Conservation (phyloP, 2,329 filamentous ascomycete species). For the Mollisia scopiformis region DNA sequence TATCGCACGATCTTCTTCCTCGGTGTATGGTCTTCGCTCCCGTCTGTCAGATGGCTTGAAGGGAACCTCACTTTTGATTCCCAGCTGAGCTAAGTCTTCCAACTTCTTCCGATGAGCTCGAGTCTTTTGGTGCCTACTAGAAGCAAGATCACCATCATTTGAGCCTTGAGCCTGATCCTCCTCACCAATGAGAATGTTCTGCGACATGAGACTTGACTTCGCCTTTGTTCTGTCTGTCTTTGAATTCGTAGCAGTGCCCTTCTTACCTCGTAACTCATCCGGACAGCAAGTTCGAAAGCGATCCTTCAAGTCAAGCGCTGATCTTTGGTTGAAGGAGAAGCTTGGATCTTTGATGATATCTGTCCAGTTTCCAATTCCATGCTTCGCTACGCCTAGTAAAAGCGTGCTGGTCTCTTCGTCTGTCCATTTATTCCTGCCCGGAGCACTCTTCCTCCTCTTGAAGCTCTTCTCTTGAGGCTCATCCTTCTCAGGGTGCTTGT, state of each 20-base stretch:
- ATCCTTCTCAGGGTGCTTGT: not conserved
- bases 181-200: slow-evolving; percentile 52
- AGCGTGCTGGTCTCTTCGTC: slow-evolving; percentile 67
- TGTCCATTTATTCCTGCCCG: slow-evolving; percentile 62
- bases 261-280: slow-evolving; percentile 56
- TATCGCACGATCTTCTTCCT: slow-evolving; percentile 65
- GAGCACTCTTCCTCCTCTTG: slow-evolving; percentile 45
- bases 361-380: slow-evolving; percentile 69
- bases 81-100: slow-evolving; percentile 58
- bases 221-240: slow-evolving; percentile 35
- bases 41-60: slow-evolving; percentile 65
- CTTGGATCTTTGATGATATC: slow-evolving; percentile 63
- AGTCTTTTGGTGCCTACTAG: slow-evolving; percentile 50
- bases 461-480: slow-evolving; percentile 3
- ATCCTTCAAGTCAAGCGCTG: slow-evolving; percentile 66
- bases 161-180: slow-evolving; percentile 18
- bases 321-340: slow-evolving; percentile 63
- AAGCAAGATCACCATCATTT: slow-evolving; percentile 30
- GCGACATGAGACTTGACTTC: slow-evolving; percentile 54
- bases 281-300: slow-evolving; percentile 69
- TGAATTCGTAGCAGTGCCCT: slow-evolving; percentile 29
- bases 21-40: slow-evolving; percentile 62
- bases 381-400: slow-evolving; percentile 61
- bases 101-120: slow-evolving; percentile 58
- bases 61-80: slow-evolving; percentile 55